Conservation (phyloP, 2,329 filamentous ascomycete species). For the Lithohypha guttulata region DNA sequence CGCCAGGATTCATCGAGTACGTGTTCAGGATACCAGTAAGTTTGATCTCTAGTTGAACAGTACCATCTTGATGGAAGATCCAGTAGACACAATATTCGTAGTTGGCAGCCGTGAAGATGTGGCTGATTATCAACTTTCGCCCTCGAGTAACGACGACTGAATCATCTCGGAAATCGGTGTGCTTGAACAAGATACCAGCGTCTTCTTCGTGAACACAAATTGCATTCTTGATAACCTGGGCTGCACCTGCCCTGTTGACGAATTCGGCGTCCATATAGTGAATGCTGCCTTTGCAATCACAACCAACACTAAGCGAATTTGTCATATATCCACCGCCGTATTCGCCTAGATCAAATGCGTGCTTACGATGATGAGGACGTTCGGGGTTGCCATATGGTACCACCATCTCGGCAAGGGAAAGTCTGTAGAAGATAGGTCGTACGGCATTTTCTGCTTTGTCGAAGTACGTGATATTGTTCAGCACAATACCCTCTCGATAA, state of each 20-base stretch:
- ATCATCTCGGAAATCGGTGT: constrained; percentile 85
- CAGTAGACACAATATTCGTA: constrained; percentile 87
- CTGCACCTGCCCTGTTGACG: constrained; percentile 49
- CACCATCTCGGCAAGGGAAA: constrained; percentile 88
- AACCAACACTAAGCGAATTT: constrained; percentile 36
- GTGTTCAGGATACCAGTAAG: constrained; percentile 90
- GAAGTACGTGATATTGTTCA: constrained; percentile 83
- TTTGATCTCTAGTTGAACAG: constrained; percentile 82
- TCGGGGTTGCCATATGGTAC: constrained; percentile 56
- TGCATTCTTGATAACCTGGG: constrained; percentile 79
- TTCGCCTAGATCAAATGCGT: constrained; percentile 38
- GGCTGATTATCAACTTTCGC: constrained; percentile 75
- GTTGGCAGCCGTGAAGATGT: constrained; percentile 91
- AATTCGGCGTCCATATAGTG: constrained; percentile 86
- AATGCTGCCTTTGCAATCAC: constrained; percentile 71
- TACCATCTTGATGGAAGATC: constrained; percentile 88
- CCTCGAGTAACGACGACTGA: constrained; percentile 76
- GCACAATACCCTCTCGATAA: constrained; percentile 80
- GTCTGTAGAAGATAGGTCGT: constrained; percentile 73
- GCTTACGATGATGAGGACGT: constrained; percentile 39
- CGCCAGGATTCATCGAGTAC: constrained; percentile 66
- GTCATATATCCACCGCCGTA: constrained; percentile 41
- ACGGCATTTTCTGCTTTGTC: constrained; percentile 59
- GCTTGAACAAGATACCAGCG: constrained; percentile 83
- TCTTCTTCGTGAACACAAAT: constrained; percentile 96